Evolutionary conservation across 345 rosid species (phyloP), one percentile per base, ranked within the genome.

Genomic region (Salix koriyanagi): DNA sequence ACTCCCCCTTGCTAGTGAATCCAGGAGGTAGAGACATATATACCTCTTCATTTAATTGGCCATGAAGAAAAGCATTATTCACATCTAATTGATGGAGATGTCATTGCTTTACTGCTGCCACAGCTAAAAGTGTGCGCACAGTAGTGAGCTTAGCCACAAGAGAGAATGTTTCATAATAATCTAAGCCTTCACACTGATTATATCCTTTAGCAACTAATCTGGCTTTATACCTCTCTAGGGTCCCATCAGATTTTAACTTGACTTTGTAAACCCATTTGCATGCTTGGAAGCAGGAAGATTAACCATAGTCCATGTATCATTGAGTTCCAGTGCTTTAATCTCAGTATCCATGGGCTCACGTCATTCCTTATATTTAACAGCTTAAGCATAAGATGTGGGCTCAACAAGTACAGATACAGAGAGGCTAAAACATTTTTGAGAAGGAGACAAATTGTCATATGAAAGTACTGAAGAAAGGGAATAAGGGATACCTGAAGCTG

Each of bases 231-330:
- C 41, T 37, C 19, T 71, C 74, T 2, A 71, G 8, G 0, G 60
- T 16, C 10, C 74, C 74, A 54, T 72, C 11, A 12, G 34, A 18
- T 4, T 56, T 0, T 0, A 23, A 37, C 21, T 72, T 72, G 3
- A 72, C 32, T 2, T 58, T 54, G 18, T 72, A 72, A 1, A 72
- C 75, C 75, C 75, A 72, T 54, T 56, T 28, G 30, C 23, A 4
- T 15, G 25, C 9, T 56, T 72, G 0, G 26, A 5, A 14, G 75
- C 1, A 7, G 75, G 46, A 25, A 72, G 42, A 19, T 32, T 1
- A 1, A 7, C 19, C 2, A 30, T 0, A 6, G 15, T 8, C 75
- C 75, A 72, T 5, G 67, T 72, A 0, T 44, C 5, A 30, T 44
- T 69, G 4, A 14, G 28, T 19, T 69, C 5, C 4, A 69, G 25